Base-by-base conservation (phyloP, 75 land plant species). In the Larix kaempferi region DNA sequence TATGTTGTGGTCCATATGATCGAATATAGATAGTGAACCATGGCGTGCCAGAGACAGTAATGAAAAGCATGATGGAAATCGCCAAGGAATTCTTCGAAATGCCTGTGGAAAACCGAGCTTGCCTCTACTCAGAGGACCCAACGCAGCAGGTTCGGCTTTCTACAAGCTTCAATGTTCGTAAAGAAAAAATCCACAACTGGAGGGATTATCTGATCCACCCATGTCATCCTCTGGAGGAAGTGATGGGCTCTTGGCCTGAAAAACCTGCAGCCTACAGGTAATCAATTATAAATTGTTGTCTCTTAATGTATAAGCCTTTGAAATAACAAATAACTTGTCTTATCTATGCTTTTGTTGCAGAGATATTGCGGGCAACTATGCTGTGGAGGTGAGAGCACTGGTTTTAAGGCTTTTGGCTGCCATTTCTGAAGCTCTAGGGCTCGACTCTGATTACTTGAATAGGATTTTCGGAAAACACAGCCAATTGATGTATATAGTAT, bases 351-450 rank as follows among this genome's bases (percentile, higher is more conserved):
- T 14, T 62, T 26, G 25, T 62, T 13, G 12, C 80, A 85, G 88
- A 79, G 71, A 82, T 22, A 75, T 60, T 7, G 87, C 81, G 12
- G 74, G 76, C 0, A 75, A 79, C 60, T 86, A 85, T 56, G 72
- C 80, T 54, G 86, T 33, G 19, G 71, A 74, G 25, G 59, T 66
- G 6, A 81, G 86, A 69, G 78, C 56, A 17, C 49, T 90, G 23
- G 78, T 64, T 17, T 56, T 83, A 27, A 75, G 69, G 11, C 77
- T 88, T 17, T 65, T 88, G 27, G 88, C 74, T 33, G 82, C 83
- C 14, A 84, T 88, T 26, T 84, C 90, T 19, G 88, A 91, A 80
- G 84, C 88, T 77, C 74, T 88, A 33, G 93, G 93, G 2, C 69
- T 88, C 2, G 76, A 81, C 2, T 74, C 22, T 22, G 73, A 88